These are phyloP conservation scores for Aspergillus sp. DNA, from an alignment of 2,329 filamentous ascomycete genomes.

Conservation along the genomic window DNA sequence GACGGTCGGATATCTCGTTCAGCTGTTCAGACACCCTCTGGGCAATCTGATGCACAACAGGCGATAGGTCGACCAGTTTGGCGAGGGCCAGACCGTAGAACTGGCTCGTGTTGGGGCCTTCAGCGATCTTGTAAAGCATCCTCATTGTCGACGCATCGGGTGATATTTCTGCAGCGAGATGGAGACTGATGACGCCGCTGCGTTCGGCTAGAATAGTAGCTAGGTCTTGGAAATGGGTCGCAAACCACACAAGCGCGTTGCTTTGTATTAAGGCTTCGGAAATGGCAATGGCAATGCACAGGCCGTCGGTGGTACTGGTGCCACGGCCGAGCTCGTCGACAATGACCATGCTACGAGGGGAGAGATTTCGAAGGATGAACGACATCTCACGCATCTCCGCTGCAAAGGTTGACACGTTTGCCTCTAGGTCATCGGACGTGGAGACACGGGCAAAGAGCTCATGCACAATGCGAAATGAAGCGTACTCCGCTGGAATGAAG, in stretches of 20 bases:
- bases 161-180: conserved; percentile 70
- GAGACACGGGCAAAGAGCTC: conserved; percentile 87
- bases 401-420: conserved; percentile 90
- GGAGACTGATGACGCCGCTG: conserved; percentile 77
- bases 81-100: conserved; percentile 87
- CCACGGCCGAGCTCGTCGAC: conserved; percentile 91
- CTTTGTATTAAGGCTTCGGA: conserved; percentile 83
- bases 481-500: conserved; percentile 85
- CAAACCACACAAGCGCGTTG: conserved; percentile 82
- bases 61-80: conserved; percentile 69
- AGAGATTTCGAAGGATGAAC: conserved; percentile 84
- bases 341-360: conserved; percentile 72
- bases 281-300: conserved; percentile 86
- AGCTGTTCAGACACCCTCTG: conserved; percentile 65
- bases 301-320: conserved; percentile 82
- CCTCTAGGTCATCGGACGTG: conserved; percentile 82
- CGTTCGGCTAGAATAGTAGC: conserved; percentile 72
- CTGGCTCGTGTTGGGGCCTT: conserved; percentile 67
- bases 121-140: conserved; percentile 82
- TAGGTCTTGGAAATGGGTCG: conserved; percentile 86
- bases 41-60: conserved; percentile 65
- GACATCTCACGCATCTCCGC: conserved; percentile 95
- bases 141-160: conserved; percentile 63
- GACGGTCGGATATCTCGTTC: conserved; percentile 56
- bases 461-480: conserved; percentile 74